Base-by-base conservation (phyloP, 345 rosid species). In the Aquilaria malaccensis region DNA sequence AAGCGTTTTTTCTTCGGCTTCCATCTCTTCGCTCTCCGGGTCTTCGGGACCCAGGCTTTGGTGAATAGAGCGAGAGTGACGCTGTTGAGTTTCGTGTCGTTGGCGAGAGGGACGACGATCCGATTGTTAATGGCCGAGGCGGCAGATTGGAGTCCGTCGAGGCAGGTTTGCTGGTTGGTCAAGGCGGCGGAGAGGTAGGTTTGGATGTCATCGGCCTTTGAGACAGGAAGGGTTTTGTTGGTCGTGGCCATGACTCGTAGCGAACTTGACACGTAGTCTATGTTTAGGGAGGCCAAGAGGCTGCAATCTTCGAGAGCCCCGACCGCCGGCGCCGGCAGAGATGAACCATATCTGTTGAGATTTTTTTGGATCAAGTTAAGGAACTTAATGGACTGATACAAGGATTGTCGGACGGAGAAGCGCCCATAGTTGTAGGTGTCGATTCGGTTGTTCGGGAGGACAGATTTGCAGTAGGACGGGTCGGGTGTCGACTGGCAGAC, bases 341-440 rank as follows among this genome's bases (percentile, higher is more conserved):
- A 13, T 11, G 75, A 75, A 47, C 65, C 67, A 63, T 66, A 29
- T 29, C 12, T 73, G 13, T 64, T 52, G 7, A 85, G 80, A 68
- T 87, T 88, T 30, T 70, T 76, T 37, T 94, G 76, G 1, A 94
- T 74, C 0, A 80, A 50, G 13, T 52, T 59, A n/a, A 81, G 30
- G 86, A 86, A 83, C 52, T 78, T 78, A 9, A 30, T 77, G 52
- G 99, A 82, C 12, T 81, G 84, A 30, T 80, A 77, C 37, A 83
- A 50, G 10, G 99, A 86, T 67, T 82, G 78, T 0, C 85, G 72
- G 58, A 94, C 73, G 4, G 85, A 74, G 70, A 67, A 74, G 41
- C 95, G 75, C 51, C 85, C 89, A 45, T 74, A 88, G 13, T 62
- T 71, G 62, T 80, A 85, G 60, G 79, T 70, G 65, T 76, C 71